Base-by-base conservation (phyloP, 345 rosid genomes). In the Melastoma malabathricum region DNA sequence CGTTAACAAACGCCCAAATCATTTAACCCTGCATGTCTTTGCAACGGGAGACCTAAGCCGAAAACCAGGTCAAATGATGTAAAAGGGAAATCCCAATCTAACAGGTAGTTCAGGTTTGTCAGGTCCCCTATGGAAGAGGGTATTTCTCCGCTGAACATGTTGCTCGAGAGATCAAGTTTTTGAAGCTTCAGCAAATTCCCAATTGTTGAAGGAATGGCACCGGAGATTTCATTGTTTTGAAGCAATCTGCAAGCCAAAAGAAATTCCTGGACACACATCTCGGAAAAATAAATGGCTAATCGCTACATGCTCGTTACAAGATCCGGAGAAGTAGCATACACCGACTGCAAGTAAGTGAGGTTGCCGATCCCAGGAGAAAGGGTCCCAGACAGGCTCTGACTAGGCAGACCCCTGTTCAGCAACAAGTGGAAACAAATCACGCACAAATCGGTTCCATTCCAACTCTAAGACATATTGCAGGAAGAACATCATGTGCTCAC, bases 161-260 rank as follows among this genome's bases (percentile, higher is more conserved):
- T 93, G 70, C 79, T 93, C 41, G 99, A 93, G 59, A 93, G 96
- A 68, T 93, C 99, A 20, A 93, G 96, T 12, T 94, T 81, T 59
- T 69, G 79, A 50, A 93, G 97, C 69, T 74, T 88, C 69, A 68
- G 85, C 69, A 93, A 72, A 77, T 72, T 89, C 53, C 99, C 97
- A 46, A 93, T 79, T 12, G 85, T 60, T 38, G 56, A 65, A 0
- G 99, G 99, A 61, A 93, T 88, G 23, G 78, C 73, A 47, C 99
- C 99, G 9, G 75, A 68, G 60, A 93, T 83, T 19, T 73, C 88
- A 72, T 93, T 93, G 62, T 88, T 93, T 75, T 93, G 99, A 69
- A 93, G 78, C 85, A 83, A 70, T 77, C 99, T 93, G 68, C 74
- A 68, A 5, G 48, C 60, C 31, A 20, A 48, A 22, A 34, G 47